Evolutionary conservation across 257 asterid genomes (phyloP), one percentile per base, ranked within the genome.

Genomic region (Perilla frutescens): DNA sequence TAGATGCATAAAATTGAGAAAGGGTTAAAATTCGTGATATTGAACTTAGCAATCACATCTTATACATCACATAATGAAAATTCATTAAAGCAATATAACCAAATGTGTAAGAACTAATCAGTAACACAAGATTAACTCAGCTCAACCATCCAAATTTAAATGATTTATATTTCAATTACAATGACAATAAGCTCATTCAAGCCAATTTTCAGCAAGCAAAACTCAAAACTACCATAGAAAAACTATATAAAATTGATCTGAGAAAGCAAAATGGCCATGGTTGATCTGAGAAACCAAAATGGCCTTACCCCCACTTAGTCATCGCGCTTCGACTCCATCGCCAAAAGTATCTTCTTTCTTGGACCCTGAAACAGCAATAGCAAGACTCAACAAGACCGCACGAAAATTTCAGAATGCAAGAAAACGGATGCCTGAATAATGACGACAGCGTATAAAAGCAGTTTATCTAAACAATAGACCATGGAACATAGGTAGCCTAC

Each of bases 261-360:
- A 74, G 51, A 69, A 73, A 37, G 60, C 66, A 54, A 70, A 36
- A 41, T 68, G 54, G 56, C 12, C 51, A 41, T 61, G 63, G 48
- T 47, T 64, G 74, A 73, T 55, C 39, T 12, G 72, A 74, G 51
- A 69, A 73, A 37, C 56, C 66, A 54, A 70, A 36, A 41, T 0
- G 73, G 69, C 48, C 81, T 29, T 11, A 50, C 62, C 59, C 78
- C 45, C 31, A 32, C 60, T 60, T 56, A 70, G 74, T 14, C 73
- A 39, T 83, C 82, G 68, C 78, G 75, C 81, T 83, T 85, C 1
- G 96, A 81, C 72, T 91, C 98, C 88, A 93, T 81, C 3, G 92
- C 96, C 48, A 93, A 86, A 74, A 91, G 87, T 80, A 93, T 93
- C 94, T 93, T 93, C 91, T 93, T 93, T 83, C 98, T 89, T 43